Evolutionary conservation across 2,329 filamentous ascomycete genomes (phyloP).

Genomic region (Talaromyces sp.): DNA sequence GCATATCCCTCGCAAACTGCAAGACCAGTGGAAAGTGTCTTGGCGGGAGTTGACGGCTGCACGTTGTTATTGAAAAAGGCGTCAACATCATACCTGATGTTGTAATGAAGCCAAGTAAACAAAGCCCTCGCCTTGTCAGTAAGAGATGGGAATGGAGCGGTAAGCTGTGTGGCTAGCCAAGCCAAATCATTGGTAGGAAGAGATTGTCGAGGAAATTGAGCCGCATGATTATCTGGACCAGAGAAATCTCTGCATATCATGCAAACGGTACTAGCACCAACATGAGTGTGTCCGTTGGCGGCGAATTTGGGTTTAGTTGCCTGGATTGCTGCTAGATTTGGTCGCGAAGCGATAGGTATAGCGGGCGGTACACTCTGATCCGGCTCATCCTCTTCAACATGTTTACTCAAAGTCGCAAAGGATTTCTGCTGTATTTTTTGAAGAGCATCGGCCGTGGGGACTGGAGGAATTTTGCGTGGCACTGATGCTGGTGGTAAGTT

Average conservation of each 20-base stretch:
- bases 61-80: conserved; percentile 73
- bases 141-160: conserved; percentile 70
- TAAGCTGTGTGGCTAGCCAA: conserved; percentile 75
- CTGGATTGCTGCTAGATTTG: conserved; percentile 57
- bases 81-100: conserved; percentile 77
- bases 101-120: conserved; percentile 94
- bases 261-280: conserved; percentile 49
- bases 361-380: conserved; percentile 42
- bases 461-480: conserved; percentile 33
- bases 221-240: conserved; percentile 71
- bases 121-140: conserved; percentile 92
- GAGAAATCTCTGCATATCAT: conserved; percentile 86
- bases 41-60: conserved; percentile 63
- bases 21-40: conserved; percentile 70
- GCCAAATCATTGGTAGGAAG: conserved; percentile 67
- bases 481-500: conserved; percentile 20
- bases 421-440: conserved; percentile 44
- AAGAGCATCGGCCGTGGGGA: conserved; percentile 33
- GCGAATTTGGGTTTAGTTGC: conserved; percentile 49
- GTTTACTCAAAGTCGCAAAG: conserved; percentile 47
- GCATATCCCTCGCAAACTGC: conserved; percentile 94
- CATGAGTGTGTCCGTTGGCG: conserved; percentile 19
- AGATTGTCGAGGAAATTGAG: conserved; percentile 68
- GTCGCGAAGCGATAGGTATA: conserved; percentile 53
- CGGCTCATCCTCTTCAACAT: conserved; percentile 22